Evolutionary conservation across 2,329 filamentous ascomycete genomes (phyloP).

Genomic region (Xylariaceae sp.): DNA sequence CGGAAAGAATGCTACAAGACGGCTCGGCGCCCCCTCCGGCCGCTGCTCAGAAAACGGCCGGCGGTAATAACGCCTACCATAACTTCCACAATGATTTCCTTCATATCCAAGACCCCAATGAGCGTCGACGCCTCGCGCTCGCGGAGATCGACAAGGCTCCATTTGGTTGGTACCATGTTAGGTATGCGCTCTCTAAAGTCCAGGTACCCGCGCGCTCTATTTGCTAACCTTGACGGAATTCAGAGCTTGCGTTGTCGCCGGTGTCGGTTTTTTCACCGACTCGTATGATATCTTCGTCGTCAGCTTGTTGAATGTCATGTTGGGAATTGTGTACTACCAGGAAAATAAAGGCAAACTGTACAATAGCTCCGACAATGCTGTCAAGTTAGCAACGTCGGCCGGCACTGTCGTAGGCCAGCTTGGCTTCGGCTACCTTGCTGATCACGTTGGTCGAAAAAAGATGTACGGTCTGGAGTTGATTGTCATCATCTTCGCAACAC

Average conservation of each 20-base stretch:
- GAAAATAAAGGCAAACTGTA: conserved; percentile 64
- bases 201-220: not conserved
- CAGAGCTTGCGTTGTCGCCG: conserved; percentile 75
- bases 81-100: conserved; percentile 78
- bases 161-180: conserved; percentile 84
- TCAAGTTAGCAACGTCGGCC: conserved; percentile 84
- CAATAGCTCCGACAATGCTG: conserved; percentile 73
- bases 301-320: conserved; percentile 74
- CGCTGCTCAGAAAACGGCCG: conserved; percentile 55
- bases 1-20: conserved; percentile 24
- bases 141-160: conserved; percentile 82
- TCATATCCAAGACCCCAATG: conserved; percentile 72
- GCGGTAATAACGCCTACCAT: conserved; percentile 74
- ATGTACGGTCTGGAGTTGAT: conserved; percentile 79
- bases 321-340: conserved; percentile 77
- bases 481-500: conserved; percentile 78
- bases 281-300: conserved; percentile 85
- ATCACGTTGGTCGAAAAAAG: conserved; percentile 75
- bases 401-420: conserved; percentile 86
- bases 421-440: conserved; percentile 78
- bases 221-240: conserved; percentile 19
- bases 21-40: conserved; percentile 12
- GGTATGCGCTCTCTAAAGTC: conserved; percentile 28
- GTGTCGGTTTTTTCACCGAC: conserved; percentile 89
- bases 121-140: conserved; percentile 78